Evolutionary conservation across 805 yeast genomes (phyloP).

Genomic region (Hanseniaspora occidentalis): DNA sequence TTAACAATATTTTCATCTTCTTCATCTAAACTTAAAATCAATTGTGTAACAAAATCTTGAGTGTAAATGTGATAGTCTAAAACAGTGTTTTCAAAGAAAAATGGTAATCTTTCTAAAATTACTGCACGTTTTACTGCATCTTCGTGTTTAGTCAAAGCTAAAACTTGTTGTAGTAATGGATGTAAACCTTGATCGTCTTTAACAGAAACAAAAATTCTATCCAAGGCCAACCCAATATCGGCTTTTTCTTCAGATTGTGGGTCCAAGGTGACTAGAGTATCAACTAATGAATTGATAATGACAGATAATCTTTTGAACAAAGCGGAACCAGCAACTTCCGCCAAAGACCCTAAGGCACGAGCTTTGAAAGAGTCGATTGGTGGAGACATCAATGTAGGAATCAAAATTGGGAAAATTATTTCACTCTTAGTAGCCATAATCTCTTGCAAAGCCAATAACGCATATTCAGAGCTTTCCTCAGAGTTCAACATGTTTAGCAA

Average conservation of each 20-base stretch:
- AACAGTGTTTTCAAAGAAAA: slow-evolving; percentile 51
- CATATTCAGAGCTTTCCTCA: slow-evolving; percentile 46
- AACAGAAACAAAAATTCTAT: slow-evolving; percentile 58
- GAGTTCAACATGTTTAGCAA: slow-evolving; percentile 57
- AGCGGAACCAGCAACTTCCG: slow-evolving; percentile 81
- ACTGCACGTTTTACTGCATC: slow-evolving; percentile 51
- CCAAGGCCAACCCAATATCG: slow-evolving; percentile 44
- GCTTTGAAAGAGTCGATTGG: slow-evolving; percentile 82
- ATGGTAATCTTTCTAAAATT: slow-evolving; percentile 53
- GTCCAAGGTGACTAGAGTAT: slow-evolving; percentile 32
- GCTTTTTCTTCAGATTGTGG: slow-evolving; percentile 27
- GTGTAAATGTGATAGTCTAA: slow-evolving; percentile 64
- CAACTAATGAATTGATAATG: slow-evolving; percentile 64
- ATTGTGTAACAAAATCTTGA: slow-evolving; percentile 60
- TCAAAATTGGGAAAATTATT: slow-evolving; percentile 82
- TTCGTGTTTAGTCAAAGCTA: slow-evolving; percentile 67
- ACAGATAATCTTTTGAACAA: slow-evolving; percentile 58
- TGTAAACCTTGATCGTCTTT: slow-evolving; percentile 71
- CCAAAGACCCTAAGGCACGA: slow-evolving; percentile 74
- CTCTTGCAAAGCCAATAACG: slow-evolving; percentile 79
- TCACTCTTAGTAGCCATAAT: slow-evolving; percentile 85
- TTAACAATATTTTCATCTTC: slow-evolving; percentile 46
- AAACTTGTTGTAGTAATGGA: slow-evolving; percentile 69
- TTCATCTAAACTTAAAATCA: slow-evolving; percentile 65
- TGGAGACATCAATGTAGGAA: slow-evolving; percentile 70